Evolutionary conservation across 495 filamentous ascomycete species (phyloP).

Genomic region (Extremus antarcticus): DNA sequence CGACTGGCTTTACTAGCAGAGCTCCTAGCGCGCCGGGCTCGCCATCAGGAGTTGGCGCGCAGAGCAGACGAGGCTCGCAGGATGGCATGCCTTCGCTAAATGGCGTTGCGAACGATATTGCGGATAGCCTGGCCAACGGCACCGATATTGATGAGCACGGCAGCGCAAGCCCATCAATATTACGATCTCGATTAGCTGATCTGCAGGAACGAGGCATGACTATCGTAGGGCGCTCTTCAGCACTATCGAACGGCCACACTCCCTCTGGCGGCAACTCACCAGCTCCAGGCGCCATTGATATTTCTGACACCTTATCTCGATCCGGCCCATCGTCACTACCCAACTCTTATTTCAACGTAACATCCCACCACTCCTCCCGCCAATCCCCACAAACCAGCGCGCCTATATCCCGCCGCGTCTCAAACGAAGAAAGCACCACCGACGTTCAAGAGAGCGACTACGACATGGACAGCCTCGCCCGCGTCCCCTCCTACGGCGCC

Average conservation of each 20-base stretch:
- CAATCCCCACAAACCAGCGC: constrained; percentile 10
- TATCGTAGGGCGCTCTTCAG: background rate
- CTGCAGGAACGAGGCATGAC: constrained; percentile 20
- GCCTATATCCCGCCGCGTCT: constrained; percentile 17
- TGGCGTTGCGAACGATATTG: constrained; percentile 34
- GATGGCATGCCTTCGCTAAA: constrained; percentile 60
- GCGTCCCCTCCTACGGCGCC: constrained; percentile 33
- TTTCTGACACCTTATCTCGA: background rate
- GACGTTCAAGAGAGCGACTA: constrained; percentile 15
- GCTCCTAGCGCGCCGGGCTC: constrained; percentile 61
- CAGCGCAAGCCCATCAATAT: constrained; percentile 23
- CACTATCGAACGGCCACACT: constrained; percentile 4
- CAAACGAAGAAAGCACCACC: constrained; percentile 9
- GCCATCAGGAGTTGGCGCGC: constrained; percentile 49
- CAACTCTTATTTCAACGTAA: background rate
- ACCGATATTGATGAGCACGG: constrained; percentile 9
- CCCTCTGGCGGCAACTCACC: constrained; percentile 13
- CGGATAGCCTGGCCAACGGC: background rate
- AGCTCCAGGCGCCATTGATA: constrained; percentile 1
- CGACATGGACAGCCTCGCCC: constrained; percentile 25
- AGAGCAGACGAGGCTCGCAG: constrained; percentile 63
- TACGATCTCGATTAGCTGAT: constrained; percentile 27
- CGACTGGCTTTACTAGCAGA: constrained; percentile 66
- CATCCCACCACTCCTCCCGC: constrained; percentile 9
- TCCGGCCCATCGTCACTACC: background rate